Evolutionary conservation across 2,329 filamentous ascomycete species (phyloP).

Genomic region (Xylaria multiplex): DNA sequence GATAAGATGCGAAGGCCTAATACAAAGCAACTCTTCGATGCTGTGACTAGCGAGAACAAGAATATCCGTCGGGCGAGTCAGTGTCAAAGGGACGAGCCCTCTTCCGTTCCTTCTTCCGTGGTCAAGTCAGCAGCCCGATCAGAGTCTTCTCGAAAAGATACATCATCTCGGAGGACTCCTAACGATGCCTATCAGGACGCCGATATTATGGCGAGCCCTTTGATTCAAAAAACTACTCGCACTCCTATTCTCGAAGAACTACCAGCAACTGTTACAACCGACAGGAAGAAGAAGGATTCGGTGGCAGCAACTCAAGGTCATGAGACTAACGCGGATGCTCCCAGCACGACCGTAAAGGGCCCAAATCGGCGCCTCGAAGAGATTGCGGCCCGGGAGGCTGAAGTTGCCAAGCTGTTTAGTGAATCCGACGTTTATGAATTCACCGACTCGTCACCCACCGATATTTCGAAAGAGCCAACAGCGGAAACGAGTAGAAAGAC

Average conservation of each 20-base stretch:
- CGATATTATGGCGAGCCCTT: constrained; percentile 53
- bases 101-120: constrained; percentile 43
- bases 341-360: no score
- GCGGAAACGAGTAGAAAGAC: constrained; percentile 43
- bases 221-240: constrained; percentile 53
- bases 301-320: constrained; percentile 37
- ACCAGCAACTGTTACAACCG: constrained; percentile 51
- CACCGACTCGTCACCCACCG: constrained; percentile 56
- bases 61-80: constrained; percentile 57
- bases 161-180: constrained; percentile 31
- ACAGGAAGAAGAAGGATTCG: constrained; percentile 56
- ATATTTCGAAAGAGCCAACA: constrained; percentile 39
- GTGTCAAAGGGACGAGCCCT: constrained; percentile 46
- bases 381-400: constrained; percentile 46
- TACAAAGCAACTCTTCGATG: constrained; percentile 77
- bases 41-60: constrained; percentile 73
- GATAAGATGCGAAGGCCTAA: constrained; percentile 85
- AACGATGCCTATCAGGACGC: constrained; percentile 18
- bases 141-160: constrained; percentile 48
- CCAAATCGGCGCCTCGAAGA: constrained; percentile 45
- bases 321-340: constrained; percentile 31
- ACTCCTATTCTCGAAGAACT: constrained; percentile 43
- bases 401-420: constrained; percentile 45
- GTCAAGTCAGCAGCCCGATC: constrained; percentile 52
- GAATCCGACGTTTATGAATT: constrained; percentile 66